phyloP scores from a whole-genome alignment of 805 yeast species.

The Soucietia sequanensis region DNA sequence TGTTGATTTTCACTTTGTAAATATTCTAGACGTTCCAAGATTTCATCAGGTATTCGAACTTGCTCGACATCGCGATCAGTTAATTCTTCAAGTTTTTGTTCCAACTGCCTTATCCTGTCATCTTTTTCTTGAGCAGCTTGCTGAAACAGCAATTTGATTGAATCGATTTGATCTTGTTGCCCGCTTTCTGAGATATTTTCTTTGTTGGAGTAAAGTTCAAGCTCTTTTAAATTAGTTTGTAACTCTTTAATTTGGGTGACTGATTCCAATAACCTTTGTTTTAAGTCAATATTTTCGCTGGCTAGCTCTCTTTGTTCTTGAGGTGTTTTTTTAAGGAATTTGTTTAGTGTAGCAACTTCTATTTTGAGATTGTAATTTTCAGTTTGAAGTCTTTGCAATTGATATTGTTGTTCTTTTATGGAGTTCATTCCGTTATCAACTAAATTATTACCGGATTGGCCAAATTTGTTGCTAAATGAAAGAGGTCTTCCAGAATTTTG shows the following conservation, averaged over 20 bases:
- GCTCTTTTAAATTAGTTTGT: slow-evolving; percentile 8
- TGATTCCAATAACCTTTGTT: slow-evolving; percentile 21
- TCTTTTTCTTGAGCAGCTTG: slow-evolving; percentile 6
- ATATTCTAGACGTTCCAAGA: slow-evolving; percentile 15
- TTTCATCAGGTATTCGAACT: slow-evolving; percentile 10
- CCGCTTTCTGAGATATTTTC: slow-evolving; percentile 3
- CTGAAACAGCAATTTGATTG: slow-evolving; percentile 7
- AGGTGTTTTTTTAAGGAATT: slow-evolving; percentile 43
- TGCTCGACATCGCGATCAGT: slow-evolving; percentile 3
- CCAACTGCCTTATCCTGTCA: slow-evolving; percentile 1
- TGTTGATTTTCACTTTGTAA: slow-evolving; percentile 18
- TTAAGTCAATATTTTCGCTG: slow-evolving; percentile 35
- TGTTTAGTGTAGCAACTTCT: slow-evolving; percentile 40
- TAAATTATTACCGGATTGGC: neutral
- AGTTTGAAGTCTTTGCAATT: slow-evolving; percentile 27
- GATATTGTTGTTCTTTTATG: slow-evolving; percentile 19
- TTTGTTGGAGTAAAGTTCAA: slow-evolving; percentile 9
- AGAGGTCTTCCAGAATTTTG: too few species aligned
- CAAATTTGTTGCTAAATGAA: neutral
- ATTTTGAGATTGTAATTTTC: slow-evolving; percentile 47
- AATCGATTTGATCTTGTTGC: slow-evolving; percentile 3
- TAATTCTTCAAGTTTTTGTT: slow-evolving; percentile 8
- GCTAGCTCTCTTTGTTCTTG: slow-evolving; percentile 37
- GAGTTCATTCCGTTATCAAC: slow-evolving; percentile 13
- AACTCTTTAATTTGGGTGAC: slow-evolving; percentile 11